Evolutionary conservation across 345 rosid species (phyloP), one percentile per base, ranked within the genome.

Genomic region (Citrus australasica): DNA sequence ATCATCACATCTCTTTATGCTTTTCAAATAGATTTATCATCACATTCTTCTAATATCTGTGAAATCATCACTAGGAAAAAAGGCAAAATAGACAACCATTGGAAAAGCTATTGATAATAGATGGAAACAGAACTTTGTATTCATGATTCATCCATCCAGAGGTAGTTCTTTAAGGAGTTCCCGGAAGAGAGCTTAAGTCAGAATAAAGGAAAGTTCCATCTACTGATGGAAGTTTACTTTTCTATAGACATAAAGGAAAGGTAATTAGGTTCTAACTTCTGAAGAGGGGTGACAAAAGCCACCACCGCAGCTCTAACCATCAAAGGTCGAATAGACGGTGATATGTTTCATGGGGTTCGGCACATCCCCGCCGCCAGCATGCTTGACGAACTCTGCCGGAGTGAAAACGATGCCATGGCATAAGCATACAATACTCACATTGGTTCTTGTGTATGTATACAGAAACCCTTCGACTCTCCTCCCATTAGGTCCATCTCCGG

Each of bases 401-500:
- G 86, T 79, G 13, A 86, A 77, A 73, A 86, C 85, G 46, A 77
- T 73, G 4, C 92, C 92, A 53, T 90, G 94, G 77, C 94, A 89
- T 14, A 87, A 82, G 21, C 92, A 90, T 0, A 90, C 90, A 13
- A 90, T 87, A 63, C 76, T 76, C 9, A 90, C 89, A 6, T 82
- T 82, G 13, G 78, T 83, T 42, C 64, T 80, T 30, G 4, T 81
- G 64, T 83, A 86, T 76, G 80, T 82, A 81, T 85, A 90, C 0
- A 90, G 80, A 74, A 87, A 80, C 17, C 92, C 94, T 76, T 86
- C 83, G 22, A 87, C 78, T 71, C 76, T 80, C 80, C 74, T 82
- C 53, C 90, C 87, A 59, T 85, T 67, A 4, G 86, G 89, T 24
- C 88, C 90, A 10, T 82, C 89, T 53, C 87, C 92, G 2, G 77